Conservation (phyloP, 495 filamentous ascomycete species). For the Trichodelitschia bisporula region DNA sequence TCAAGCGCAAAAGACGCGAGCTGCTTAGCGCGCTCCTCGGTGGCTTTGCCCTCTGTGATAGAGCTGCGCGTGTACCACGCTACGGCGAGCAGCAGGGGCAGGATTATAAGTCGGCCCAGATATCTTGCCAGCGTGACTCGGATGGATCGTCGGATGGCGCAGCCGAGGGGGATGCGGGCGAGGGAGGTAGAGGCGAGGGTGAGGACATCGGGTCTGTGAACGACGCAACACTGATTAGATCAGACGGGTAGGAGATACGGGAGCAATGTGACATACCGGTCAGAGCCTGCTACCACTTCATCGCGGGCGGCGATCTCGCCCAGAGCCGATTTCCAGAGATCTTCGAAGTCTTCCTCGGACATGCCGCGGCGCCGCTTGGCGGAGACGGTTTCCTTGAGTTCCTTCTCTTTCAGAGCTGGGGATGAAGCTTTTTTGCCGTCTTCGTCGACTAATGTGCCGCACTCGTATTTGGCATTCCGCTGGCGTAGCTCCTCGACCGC, state of each 20-base stretch:
- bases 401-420: constrained; percentile 45
- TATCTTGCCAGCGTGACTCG: constrained; percentile 79
- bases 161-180: constrained; percentile 67
- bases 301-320: constrained; percentile 64
- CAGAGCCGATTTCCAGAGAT: constrained; percentile 68
- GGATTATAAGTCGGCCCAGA: constrained; percentile 72
- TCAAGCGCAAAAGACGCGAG: constrained; percentile 65
- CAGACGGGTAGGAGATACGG: constrained; percentile 1
- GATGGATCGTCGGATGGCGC: constrained; percentile 70
- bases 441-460: constrained; percentile 44
- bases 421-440: constrained; percentile 30
- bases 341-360: constrained; percentile 72
- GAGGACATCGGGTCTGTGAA: constrained; percentile 36
- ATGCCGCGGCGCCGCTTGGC: constrained; percentile 53
- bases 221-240: constrained; percentile 19
- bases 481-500: constrained; percentile 74
- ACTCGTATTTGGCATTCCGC: constrained; percentile 70
- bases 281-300: constrained; percentile 43
- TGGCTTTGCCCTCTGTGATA: constrained; percentile 29
- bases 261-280: constrained; percentile 20
- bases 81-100: constrained; percentile 26
- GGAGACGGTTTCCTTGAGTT: constrained; percentile 48
- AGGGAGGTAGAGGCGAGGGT: constrained; percentile 54
- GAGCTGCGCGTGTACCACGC: constrained; percentile 31
- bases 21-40: constrained; percentile 44